phyloP scores from a whole-genome alignment of 306 rosid genomes.

The Fagus crenata region DNA sequence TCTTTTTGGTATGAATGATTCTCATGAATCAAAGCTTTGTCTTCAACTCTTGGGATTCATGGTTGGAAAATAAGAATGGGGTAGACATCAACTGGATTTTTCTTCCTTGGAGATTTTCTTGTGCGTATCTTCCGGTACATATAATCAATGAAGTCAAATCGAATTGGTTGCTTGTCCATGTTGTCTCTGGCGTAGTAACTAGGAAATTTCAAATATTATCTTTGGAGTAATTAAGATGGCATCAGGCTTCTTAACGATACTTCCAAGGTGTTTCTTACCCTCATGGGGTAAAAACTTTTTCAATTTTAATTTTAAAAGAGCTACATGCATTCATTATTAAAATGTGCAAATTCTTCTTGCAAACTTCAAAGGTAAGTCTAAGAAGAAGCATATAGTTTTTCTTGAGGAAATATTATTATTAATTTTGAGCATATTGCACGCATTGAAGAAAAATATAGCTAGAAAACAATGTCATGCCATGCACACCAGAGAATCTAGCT shows the following conservation, averaged over 20 bases:
- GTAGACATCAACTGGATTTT: conserved; percentile 55
- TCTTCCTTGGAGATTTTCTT: conserved; percentile 48
- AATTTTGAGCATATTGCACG: conserved; percentile 35
- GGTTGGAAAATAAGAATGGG: conserved; percentile 25
- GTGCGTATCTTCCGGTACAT: conserved; percentile 46
- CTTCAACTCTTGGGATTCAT: conserved; percentile 25
- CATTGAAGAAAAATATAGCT: conserved; percentile 38
- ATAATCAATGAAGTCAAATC: conserved; percentile 44
- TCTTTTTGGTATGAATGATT: conserved; percentile 30
- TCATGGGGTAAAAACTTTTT: no score
- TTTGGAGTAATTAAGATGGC: conserved; percentile 6
- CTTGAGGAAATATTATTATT: conserved; percentile 1
- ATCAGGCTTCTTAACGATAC: no score
- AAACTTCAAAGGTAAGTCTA: neutral
- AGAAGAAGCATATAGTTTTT: neutral
- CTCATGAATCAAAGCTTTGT: conserved; percentile 20
- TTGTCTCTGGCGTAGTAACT: conserved; percentile 24
- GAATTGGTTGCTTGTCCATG: conserved; percentile 29
- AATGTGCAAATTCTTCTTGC: conserved; percentile 15
- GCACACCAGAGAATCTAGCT: conserved; percentile 48
- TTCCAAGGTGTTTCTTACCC: neutral
- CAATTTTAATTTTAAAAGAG: no score
- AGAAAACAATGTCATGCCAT: conserved; percentile 51
- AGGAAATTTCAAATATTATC: conserved; percentile 1
- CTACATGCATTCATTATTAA: no score